These are phyloP conservation scores for Sarcomyxa edulis DNA, from an alignment of 768 basidiomycete species.

Conservation along the genomic window DNA sequence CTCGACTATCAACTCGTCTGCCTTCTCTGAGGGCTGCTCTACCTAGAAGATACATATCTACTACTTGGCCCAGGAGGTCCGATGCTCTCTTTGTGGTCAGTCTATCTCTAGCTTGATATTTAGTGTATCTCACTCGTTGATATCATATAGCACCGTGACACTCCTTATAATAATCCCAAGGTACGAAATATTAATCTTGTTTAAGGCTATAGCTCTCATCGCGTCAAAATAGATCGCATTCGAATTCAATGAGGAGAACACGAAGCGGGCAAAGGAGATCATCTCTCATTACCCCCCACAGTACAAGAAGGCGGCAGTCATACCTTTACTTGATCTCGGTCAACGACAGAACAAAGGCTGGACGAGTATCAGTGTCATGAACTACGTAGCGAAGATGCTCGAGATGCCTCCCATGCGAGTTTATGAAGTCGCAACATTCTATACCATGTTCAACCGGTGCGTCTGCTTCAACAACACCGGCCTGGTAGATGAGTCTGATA, in stretches of 20 bases:
- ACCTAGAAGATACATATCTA: constrained; percentile 33
- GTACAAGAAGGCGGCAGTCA: constrained; percentile 98
- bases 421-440: constrained; percentile 98
- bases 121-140: constrained; percentile 11
- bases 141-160: constrained; percentile 80
- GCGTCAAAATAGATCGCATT: constrained; percentile 87
- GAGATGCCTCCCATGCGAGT: constrained; percentile 98
- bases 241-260: constrained; percentile 75
- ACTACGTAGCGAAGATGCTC: constrained; percentile 90
- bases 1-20: constrained; percentile 27
- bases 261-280: constrained; percentile 83
- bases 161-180: constrained; percentile 89
- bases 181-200: constrained; percentile 30
- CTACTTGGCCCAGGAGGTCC: constrained; percentile 47
- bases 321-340: constrained; percentile 92
- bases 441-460: constrained; percentile 99
- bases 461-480: constrained; percentile 11
- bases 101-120: constrained; percentile 14
- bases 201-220: constrained; percentile 1
- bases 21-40: constrained; percentile 14
- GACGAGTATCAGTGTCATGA: constrained; percentile 99
- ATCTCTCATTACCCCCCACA: constrained; percentile 93
- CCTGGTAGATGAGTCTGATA: background rate
- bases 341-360: constrained; percentile 98
- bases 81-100: constrained; percentile 86